Evolutionary conservation across 2,329 filamentous ascomycete species (phyloP).

Genomic region (Arachnopeziza araneosa): DNA sequence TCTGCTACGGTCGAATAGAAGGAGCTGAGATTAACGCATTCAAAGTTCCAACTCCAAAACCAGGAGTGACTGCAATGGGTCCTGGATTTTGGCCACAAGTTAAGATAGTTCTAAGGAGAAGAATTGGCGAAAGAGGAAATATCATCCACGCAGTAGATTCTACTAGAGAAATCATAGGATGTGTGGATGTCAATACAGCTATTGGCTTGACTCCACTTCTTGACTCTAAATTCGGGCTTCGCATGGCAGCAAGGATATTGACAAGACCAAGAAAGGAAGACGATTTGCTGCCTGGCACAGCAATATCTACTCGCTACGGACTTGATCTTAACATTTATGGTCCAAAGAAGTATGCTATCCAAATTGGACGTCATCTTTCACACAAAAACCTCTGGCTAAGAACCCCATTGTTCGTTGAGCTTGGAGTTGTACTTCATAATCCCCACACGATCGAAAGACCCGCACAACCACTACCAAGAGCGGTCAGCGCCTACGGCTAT

Average conservation of each 20-base stretch:
- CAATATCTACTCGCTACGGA: slow-evolving; percentile 54
- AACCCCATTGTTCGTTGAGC: slow-evolving; percentile 59
- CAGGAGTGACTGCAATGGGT: slow-evolving; percentile 51
- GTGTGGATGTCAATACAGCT: slow-evolving; percentile 64
- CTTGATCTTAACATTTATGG: slow-evolving; percentile 78
- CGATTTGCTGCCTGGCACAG: slow-evolving; percentile 56
- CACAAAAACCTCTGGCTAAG: slow-evolving; percentile 63
- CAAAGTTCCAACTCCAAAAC: slow-evolving; percentile 63
- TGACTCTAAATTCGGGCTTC: slow-evolving; percentile 61
- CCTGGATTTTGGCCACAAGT: slow-evolving; percentile 64
- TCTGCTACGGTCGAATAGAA: slow-evolving; percentile 77
- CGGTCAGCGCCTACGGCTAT: slow-evolving; percentile 32
- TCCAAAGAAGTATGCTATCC: slow-evolving; percentile 56
- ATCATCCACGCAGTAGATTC: slow-evolving; percentile 71
- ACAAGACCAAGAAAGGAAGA: slow-evolving; percentile 54
- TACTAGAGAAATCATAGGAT: slow-evolving; percentile 65
- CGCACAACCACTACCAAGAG: slow-evolving; percentile 20
- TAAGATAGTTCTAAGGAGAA: slow-evolving; percentile 63
- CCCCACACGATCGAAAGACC: slow-evolving; percentile 50
- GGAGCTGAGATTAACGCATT: slow-evolving; percentile 60
- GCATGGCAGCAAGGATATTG: slow-evolving; percentile 66
- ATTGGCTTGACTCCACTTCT: slow-evolving; percentile 66
- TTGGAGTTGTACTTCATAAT: slow-evolving; percentile 67
- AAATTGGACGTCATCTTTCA: slow-evolving; percentile 63
- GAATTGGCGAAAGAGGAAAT: slow-evolving; percentile 47